Evolutionary conservation across 305 asterid genomes (phyloP).

Genomic region (Rubia occidens): DNA sequence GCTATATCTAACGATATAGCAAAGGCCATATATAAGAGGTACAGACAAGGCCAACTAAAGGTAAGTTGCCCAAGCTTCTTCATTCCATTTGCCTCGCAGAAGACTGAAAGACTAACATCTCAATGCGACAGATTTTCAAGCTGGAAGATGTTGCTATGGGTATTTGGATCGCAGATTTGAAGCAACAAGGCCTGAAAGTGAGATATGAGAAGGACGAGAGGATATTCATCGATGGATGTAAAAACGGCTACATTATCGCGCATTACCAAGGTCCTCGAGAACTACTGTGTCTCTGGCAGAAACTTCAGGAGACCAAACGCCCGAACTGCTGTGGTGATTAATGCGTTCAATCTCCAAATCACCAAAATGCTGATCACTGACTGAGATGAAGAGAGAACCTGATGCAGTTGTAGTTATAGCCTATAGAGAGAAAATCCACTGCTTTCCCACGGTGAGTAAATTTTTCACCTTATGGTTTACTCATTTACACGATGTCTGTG

Average conservation of each 20-base stretch:
- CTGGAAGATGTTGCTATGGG: constrained; percentile 99
- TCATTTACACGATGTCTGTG: not conserved
- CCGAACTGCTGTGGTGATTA: constrained; percentile 68
- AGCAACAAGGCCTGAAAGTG: constrained; percentile 50
- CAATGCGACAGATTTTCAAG: constrained; percentile 61
- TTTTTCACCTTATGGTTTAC: not conserved
- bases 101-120: not conserved
- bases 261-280: constrained; percentile 95
- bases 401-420: not conserved
- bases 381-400: not conserved
- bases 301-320: constrained; percentile 55
- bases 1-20: constrained; percentile 80
- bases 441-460: not conserved
- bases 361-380: no score
- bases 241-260: constrained; percentile 68
- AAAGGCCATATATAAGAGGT: constrained; percentile 47
- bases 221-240: constrained; percentile 70
- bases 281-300: constrained; percentile 89
- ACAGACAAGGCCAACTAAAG: constrained; percentile 57
- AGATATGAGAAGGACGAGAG: constrained; percentile 63
- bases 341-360: not conserved
- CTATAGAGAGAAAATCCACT: not conserved
- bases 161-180: constrained; percentile 83
- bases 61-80: constrained; percentile 20
- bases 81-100: not conserved